phyloP scores from a whole-genome alignment of 495 filamentous ascomycete species.

The Penicillium atrosanguineum region DNA sequence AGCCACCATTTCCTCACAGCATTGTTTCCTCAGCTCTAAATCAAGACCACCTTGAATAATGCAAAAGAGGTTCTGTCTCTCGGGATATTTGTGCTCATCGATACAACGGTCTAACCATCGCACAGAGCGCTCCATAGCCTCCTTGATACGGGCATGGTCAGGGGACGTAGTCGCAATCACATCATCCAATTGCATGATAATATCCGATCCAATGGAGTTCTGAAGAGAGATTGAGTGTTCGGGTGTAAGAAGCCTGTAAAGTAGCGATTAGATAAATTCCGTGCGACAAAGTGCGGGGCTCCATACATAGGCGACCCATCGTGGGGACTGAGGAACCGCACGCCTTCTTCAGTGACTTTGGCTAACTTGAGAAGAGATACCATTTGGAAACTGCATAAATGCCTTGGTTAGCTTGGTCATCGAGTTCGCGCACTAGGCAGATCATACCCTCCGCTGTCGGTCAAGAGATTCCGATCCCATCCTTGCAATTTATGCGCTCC shows the following conservation, averaged over 20 bases:
- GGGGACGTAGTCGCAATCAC: conserved; percentile 94
- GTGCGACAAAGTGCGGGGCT: neutral
- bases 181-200: conserved; percentile 99
- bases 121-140: conserved; percentile 94
- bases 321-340: conserved; percentile 90
- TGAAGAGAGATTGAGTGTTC: conserved; percentile 97
- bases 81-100: conserved; percentile 80
- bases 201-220: conserved; percentile 96
- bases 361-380: conserved; percentile 93
- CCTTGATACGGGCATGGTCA: conserved; percentile 78
- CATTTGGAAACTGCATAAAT: conserved; percentile 84
- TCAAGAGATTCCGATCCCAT: conserved; percentile 93
- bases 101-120: conserved; percentile 99
- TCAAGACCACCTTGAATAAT: conserved; percentile 97
- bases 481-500: conserved; percentile 92
- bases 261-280: conserved; percentile 1
- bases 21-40: conserved; percentile 80
- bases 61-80: conserved; percentile 92
- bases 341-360: conserved; percentile 91
- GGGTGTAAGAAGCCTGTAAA: conserved; percentile 75
- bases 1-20: conserved; percentile 84
- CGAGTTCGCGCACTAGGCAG: neutral
- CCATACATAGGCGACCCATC: conserved; percentile 87
- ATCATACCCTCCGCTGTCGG: conserved; percentile 92
- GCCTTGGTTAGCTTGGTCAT: conserved; percentile 11